Percentiles rank a stretch among this genome's conserved stretches.
phyloP scores from a whole-genome alignment of 345 rosid genomes.

The Balakata baccata region DNA sequence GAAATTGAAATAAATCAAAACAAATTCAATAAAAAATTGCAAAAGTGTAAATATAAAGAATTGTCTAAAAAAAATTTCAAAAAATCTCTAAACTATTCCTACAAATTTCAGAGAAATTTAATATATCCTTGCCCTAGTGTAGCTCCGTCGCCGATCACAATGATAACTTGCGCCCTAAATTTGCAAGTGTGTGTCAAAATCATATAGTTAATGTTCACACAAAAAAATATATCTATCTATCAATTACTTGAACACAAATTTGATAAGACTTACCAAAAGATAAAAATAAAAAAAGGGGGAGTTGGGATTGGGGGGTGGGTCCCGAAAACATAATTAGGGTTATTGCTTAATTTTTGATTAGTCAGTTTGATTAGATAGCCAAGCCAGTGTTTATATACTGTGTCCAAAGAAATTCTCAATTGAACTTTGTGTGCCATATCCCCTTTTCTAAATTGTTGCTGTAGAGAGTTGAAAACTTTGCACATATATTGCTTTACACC shows the following conservation, averaged over 20 bases:
- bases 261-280: not conserved
- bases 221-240: not conserved
- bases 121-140: no score
- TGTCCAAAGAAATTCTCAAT: not conserved
- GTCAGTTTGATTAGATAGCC: conserved; percentile 27
- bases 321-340: conserved; percentile 5
- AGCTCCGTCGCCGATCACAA: no score
- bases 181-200: not conserved
- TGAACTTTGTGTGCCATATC: not conserved
- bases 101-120: no score
- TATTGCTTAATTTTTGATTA: not conserved
- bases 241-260: not conserved
- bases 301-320: no score
- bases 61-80: no score
- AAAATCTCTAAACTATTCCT: no score
- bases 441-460: not conserved
- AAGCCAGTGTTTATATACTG: not conserved
- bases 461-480: conserved; percentile 11
- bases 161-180: not conserved
- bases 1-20: no score
- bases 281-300: not conserved
- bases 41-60: no score
- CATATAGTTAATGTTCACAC: not conserved
- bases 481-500: not conserved
- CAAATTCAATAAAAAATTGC: no score